Conservation (phyloP, 192 early-diverging fungal genomes). For the Coemansia sp. region DNA sequence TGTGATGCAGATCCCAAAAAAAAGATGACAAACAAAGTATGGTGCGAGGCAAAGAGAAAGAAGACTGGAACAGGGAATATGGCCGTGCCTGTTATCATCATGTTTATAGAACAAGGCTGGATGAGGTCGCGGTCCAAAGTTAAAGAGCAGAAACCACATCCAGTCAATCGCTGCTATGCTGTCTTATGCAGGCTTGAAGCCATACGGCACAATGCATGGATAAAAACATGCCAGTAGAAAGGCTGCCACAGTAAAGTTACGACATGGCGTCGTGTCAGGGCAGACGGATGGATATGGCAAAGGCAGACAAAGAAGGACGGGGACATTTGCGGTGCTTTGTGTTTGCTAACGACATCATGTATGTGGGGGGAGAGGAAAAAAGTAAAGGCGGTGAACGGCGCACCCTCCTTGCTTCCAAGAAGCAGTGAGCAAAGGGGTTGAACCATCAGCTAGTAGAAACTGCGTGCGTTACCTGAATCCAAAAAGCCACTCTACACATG, state of each 20-base stretch:
- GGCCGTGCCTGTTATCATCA: neutral
- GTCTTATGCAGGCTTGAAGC: conserved; percentile 10
- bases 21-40: neutral
- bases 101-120: neutral
- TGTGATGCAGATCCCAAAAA: neutral
- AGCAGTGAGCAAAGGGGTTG: conserved; percentile 11
- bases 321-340: neutral
- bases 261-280: neutral
- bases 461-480: conserved; percentile 39
- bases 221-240: conserved; percentile 6
- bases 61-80: neutral
- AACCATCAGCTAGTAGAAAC: conserved; percentile 4
- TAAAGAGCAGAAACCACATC: neutral
- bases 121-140: neutral
- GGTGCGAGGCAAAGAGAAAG: neutral
- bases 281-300: neutral
- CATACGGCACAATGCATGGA: conserved; percentile 20
- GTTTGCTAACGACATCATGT: conserved; percentile 23
- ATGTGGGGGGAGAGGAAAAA: neutral
- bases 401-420: neutral
- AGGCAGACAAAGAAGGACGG: neutral
- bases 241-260: neutral
- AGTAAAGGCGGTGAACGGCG: neutral
- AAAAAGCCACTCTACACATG: conserved; percentile 11
- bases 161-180: neutral